Evolutionary conservation across 2,329 filamentous ascomycete species (phyloP), one percentile per base, ranked within the genome.

Genomic region (Diaporthe eres): DNA sequence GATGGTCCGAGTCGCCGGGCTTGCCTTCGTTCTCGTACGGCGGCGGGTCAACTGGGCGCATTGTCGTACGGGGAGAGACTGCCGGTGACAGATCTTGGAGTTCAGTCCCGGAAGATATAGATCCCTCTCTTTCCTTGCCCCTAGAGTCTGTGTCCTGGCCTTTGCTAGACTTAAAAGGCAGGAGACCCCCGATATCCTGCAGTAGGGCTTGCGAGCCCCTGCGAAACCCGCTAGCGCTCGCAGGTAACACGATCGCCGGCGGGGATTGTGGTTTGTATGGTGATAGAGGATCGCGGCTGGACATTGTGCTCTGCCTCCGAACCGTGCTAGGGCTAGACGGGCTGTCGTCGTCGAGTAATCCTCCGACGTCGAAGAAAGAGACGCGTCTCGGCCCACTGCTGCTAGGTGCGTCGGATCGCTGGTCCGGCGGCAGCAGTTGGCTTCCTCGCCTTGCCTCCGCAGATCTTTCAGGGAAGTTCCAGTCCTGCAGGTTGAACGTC

Each of bases 351-450:
- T 87, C 88, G 7, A 97, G 85, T 0, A 98, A 85, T 0, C 94
- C 94, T 31, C 95, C 95, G 1, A 95, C 93, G 79, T 98, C 96
- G 80, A 96, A 95, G 82, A 98, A 96, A 0, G 94, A 95, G 6
- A 97, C 91, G 63, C 89, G 88, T 6, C 90, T 87, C 6, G 90
- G 88, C 4, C 84, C 85, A 72, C 85, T 84, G 70, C 84, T 85
- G 61, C 85, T 81, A 60, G 83, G 81, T 34, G 84, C 81, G 71
- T 83, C 82, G 25, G 79, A 79, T 9, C 83, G 77, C 25, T 81
- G 81, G 75, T 84, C 82, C 79, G 78, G 86, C 81, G 55, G 83
- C 19, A 63, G n/a, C 31, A 53, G 42, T 39, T 39, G 53, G 55
- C 47, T 61, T 28, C 39, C 42, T 39, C 53, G 70, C 28, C 44